phyloP scores from a whole-genome alignment of 1,139 yeast genomes.

The Blastobotrys persicus region DNA sequence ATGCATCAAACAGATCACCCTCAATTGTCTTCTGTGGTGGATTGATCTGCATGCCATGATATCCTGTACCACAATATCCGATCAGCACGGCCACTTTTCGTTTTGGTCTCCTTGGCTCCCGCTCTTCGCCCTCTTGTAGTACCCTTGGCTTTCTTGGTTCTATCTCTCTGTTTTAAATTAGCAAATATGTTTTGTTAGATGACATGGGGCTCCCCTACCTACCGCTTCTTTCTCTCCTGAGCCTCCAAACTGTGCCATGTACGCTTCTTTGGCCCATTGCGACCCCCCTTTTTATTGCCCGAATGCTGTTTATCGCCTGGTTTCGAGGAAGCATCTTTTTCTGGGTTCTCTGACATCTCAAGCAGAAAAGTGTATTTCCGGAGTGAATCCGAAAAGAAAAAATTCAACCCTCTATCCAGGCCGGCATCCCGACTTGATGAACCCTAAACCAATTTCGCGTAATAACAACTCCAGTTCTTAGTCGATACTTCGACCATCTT shows the following conservation, averaged over 20 bases:
- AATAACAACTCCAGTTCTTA: too few relatives aligned
- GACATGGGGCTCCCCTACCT: neutral
- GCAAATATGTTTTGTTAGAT: neutral
- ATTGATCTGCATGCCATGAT: conserved; percentile 95
- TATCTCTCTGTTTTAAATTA: conserved; percentile 13
- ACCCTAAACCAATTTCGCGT: too few relatives aligned
- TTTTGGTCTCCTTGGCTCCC: conserved; percentile 66
- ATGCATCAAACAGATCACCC: conserved; percentile 82
- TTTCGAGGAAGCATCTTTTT: neutral
- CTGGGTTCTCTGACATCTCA: neutral
- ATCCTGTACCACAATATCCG: conserved; percentile 98
- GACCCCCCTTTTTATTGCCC: conserved; percentile 2
- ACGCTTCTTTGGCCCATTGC: conserved; percentile 8
- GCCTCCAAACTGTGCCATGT: conserved; percentile 3
- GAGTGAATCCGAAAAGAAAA: too few relatives aligned
- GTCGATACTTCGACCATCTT: too few relatives aligned
- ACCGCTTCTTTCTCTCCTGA: conserved; percentile 12
- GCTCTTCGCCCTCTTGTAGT: conserved; percentile 25
- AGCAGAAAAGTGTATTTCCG: too few relatives aligned
- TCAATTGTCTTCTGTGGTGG: conserved; percentile 92
- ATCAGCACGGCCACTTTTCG: conserved; percentile 87
- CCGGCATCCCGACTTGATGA: too few relatives aligned
- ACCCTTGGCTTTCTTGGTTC: conserved; percentile 23
- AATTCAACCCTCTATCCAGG: too few relatives aligned
- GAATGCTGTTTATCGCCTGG: neutral